Base-by-base conservation (phyloP, 2,329 filamentous ascomycete species). In the Epichloe gansuensis region DNA sequence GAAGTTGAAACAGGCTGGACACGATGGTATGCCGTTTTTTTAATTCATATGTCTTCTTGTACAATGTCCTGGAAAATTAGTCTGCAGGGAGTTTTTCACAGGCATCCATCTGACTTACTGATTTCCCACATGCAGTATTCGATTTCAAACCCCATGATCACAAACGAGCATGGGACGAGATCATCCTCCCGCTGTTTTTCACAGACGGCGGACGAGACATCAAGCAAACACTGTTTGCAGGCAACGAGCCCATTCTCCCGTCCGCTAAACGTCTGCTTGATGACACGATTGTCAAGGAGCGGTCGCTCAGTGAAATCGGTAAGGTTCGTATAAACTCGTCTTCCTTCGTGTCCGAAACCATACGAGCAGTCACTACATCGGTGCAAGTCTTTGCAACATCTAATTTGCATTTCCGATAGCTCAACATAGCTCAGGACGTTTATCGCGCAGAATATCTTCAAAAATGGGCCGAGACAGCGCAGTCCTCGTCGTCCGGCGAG, bases 131-230 rank as follows among this genome's bases (percentile, higher is more conserved):
- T 38, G 12, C 46, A 56, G 53, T 53, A 6, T 41, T 55, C 21
- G 48, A 50, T 1, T 56, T 56, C 23, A 48, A 56, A 34, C 48
- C 55, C 6, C 48, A 55, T 21, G 35, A 56, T 13, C 55, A 55
- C 39, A 50, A 42, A 37, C 41, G 46, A 17, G 53, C 55, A 8
- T 56, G 55, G 55, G 51, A 55, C 34, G 67, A 80, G 6, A 69
- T 78, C 8, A 25, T 58, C 13, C 61, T 61, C 2, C 57, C 58
- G 1, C 59, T 81, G 1, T 83, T 83, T 62, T 85, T 79, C 64
- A 65, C 72, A 1, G 83, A 86, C 57, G 82, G 79, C 34, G 82
- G 74, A 0, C 66, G 70, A n/a, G 75, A 80, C 54, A 75, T 77
- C 34, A 64, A 65, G 1, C 71, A 69, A 2, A 71, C 74, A 0